phyloP scores from a whole-genome alignment of 331 rosid species.

The Dryas integrifolia region DNA sequence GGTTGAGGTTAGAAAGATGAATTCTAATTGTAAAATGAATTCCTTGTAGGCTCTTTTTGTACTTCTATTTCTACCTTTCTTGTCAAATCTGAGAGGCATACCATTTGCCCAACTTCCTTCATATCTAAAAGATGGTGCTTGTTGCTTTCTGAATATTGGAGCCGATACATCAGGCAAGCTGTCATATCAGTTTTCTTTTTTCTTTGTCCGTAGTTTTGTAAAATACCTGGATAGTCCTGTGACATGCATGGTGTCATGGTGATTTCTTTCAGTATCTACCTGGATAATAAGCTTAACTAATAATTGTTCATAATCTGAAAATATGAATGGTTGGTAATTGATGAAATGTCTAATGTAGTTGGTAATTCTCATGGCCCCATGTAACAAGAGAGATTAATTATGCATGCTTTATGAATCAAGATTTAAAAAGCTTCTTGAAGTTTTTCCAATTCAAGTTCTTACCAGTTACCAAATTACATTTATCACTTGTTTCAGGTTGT shows the following conservation, averaged over 20 bases:
- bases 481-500: slow-evolving; percentile 50
- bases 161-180: slow-evolving; percentile 50
- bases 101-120: slow-evolving; percentile 71
- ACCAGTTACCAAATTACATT: not conserved
- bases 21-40: slow-evolving; percentile 1
- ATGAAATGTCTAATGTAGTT: not conserved
- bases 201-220: not conserved
- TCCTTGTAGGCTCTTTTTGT: slow-evolving; percentile 72
- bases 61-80: slow-evolving; percentile 69
- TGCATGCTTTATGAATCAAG: not conserved
- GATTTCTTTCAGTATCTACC: not conserved
- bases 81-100: slow-evolving; percentile 74
- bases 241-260: not conserved
- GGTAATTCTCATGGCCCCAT: not conserved
- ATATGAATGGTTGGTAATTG: not conserved
- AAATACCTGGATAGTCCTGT: slow-evolving; percentile 7
- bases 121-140: slow-evolving; percentile 67
- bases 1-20: not conserved
- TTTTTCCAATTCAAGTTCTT: slow-evolving; percentile 1
- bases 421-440: slow-evolving; percentile 7
- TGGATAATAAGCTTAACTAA: not conserved
- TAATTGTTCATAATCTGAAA: not conserved
- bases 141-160: slow-evolving; percentile 77
- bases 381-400: not conserved
- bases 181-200: not conserved